These are phyloP conservation scores for Didymella pinodella DNA, from an alignment of 2,329 filamentous ascomycete species.

Conservation along the genomic window DNA sequence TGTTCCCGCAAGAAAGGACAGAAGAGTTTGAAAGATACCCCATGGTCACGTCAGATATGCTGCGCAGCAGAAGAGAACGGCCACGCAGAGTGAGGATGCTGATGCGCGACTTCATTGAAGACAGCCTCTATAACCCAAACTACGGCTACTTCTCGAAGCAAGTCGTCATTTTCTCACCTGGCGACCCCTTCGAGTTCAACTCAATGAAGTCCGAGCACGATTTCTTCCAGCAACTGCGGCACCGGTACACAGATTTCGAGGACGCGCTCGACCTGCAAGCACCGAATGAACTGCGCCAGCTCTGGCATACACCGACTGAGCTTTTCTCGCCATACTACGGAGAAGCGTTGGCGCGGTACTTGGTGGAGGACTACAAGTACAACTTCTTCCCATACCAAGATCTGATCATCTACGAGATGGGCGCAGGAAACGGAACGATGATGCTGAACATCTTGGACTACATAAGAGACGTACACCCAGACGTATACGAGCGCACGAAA, in stretches of 20 bases:
- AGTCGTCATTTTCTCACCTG: slow-evolving; percentile 93
- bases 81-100: slow-evolving; percentile 95
- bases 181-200: slow-evolving; percentile 89
- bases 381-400: slow-evolving; percentile 95
- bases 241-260: slow-evolving; percentile 89
- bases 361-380: slow-evolving; percentile 95
- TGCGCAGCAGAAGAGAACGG: slow-evolving; percentile 75
- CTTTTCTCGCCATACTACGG: slow-evolving; percentile 96
- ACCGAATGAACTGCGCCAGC: slow-evolving; percentile 79
- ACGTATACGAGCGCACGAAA: slow-evolving; percentile 91
- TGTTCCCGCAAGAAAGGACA: slow-evolving; percentile 77
- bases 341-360: slow-evolving; percentile 94
- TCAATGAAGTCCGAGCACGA: slow-evolving; percentile 81
- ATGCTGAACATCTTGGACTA: slow-evolving; percentile 99
- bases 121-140: slow-evolving; percentile 91
- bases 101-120: slow-evolving; percentile 96
- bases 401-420: slow-evolving; percentile 98
- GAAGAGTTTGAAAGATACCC: slow-evolving; percentile 85
- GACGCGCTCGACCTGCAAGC: slow-evolving; percentile 79
- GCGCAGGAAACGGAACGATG: slow-evolving; percentile 93
- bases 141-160: slow-evolving; percentile 98
- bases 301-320: slow-evolving; percentile 99
- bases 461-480: slow-evolving; percentile 85
- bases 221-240: slow-evolving; percentile 78
- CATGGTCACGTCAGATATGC: slow-evolving; percentile 80